Base-by-base conservation (phyloP, 129 eudicot species). In the Arctium lappa region DNA sequence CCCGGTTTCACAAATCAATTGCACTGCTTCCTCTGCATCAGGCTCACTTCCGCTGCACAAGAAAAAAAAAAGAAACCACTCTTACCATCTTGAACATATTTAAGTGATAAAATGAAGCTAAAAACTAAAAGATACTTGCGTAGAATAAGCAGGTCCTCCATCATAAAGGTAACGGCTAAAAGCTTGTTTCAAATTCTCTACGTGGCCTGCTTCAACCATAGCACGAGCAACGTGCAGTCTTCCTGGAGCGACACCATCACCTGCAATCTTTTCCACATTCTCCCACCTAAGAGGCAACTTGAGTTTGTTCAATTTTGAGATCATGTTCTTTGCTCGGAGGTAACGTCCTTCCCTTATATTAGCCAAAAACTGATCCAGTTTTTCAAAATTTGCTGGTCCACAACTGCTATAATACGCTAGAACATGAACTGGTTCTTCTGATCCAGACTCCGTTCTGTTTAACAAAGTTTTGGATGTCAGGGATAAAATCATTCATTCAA, bases 191-290 rank as follows among this genome's bases (percentile, higher is more conserved):
- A 95, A 84, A 86, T 95, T 91, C 74, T 91, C 94, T 29, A 93
- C 97, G 73, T 93, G 93, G 71, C 98, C 98, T n/a, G 97, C 98
- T 85, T 93, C 98, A 73, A 95, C 94, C 92, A 95, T 72, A 68
- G 98, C 98, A 32, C 98, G 95, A 78, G 98, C 98, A 34, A 95
- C 92, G 32, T 95, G 98, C 79, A 95, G 86, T 86, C 98, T 88
- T 73, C 98, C 98, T 0, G 98, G 98, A 75, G 98, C 98, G 76
- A 91, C 97, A 44, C 97, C 98, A 50, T 78, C 91, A 32, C 98
- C 98, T 37, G 98, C 98, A 78, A 95, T 91, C 89, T 87, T 91
- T 72, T 89, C 85, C 16, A 95, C 97, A 73, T 66, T 89, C 72
- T 95, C 98, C 93, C 95, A 92, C 85, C 85, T 91, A 39, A 93